These are phyloP conservation scores for Diplodia seriata DNA, from an alignment of 2,329 filamentous ascomycete species.

Conservation along the genomic window DNA sequence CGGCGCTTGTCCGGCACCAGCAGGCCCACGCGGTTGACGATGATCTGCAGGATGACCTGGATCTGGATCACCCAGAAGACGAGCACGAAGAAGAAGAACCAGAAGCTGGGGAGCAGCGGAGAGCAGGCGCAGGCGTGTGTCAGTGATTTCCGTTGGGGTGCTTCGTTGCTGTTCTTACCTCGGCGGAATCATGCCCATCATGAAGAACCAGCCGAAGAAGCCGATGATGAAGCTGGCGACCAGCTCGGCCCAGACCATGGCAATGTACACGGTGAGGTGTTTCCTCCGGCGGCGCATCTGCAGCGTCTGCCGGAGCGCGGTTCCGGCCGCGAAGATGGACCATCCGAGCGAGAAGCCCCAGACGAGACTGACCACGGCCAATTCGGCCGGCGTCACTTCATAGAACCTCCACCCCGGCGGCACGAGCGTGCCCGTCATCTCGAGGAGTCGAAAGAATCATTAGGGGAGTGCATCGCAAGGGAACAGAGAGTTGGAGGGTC, in stretches of 20 bases:
- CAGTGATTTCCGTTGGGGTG: neutral
- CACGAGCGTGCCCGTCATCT: conserved; percentile 16
- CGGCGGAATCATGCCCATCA: conserved; percentile 46
- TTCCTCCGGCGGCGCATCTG: neutral
- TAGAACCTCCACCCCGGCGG: conserved; percentile 8
- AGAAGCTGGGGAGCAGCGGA: conserved; percentile 22
- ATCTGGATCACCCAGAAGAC: conserved; percentile 56
- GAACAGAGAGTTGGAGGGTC: too few species aligned
- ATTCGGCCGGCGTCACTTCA: conserved; percentile 3
- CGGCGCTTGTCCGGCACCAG: conserved; percentile 37
- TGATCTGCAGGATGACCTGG: conserved; percentile 38
- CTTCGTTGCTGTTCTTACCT: conserved; percentile 37
- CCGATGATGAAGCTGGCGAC: conserved; percentile 50
- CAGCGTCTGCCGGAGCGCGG: conserved; percentile 1
- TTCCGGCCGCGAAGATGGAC: conserved; percentile 1
- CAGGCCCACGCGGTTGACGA: conserved; percentile 41
- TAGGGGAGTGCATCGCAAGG: too few species aligned
- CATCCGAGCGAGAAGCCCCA: conserved; percentile 20
- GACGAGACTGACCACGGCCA: conserved; percentile 17
- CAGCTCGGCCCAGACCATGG: conserved; percentile 57
- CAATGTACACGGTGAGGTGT: conserved; percentile 42
- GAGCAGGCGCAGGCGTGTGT: too few species aligned
- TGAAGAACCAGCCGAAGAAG: conserved; percentile 51
- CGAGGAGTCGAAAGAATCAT: too few species aligned
- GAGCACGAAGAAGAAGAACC: conserved; percentile 36